Evolutionary conservation across 208 protist species (phyloP).

Genomic region (Entamoeba dispar): DNA sequence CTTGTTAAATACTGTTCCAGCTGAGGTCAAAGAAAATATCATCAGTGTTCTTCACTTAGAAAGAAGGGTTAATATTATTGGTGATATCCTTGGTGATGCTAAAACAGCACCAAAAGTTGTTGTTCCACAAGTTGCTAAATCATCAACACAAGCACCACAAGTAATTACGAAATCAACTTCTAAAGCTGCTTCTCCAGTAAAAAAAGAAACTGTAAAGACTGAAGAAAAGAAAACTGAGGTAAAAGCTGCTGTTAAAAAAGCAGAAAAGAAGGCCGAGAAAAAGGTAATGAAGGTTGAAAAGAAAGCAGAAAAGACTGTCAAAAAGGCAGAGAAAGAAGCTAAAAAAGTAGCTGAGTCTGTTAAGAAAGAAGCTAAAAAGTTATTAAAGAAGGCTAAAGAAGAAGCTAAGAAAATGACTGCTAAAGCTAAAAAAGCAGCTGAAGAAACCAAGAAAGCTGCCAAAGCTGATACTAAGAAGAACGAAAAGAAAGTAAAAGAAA

Average conservation of each 20-base stretch:
- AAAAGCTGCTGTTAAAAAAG: not conserved
- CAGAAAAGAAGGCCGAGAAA: not conserved
- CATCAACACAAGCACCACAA: too few relatives aligned
- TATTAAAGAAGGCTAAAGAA: not conserved
- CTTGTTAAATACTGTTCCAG: not conserved
- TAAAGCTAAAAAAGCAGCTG: not conserved
- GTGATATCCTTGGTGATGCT: not conserved
- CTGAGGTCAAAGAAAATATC: not conserved
- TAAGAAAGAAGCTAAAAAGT: not conserved
- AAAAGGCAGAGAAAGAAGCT: not conserved
- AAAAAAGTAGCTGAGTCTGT: not conserved
- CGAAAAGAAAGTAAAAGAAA: not conserved
- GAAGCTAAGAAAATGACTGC: not conserved
- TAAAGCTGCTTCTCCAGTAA: not conserved
- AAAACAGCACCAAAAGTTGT: not conserved
- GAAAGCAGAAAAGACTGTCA: not conserved
- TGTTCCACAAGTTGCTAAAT: not conserved
- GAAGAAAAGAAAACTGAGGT: not conserved
- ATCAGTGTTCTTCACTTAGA: not conserved
- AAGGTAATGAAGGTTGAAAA: not conserved
- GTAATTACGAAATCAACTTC: too few relatives aligned
- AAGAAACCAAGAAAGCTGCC: not conserved
- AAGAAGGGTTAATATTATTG: not conserved
- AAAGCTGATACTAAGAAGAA: not conserved
- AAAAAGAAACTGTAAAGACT: not conserved